Conservation (phyloP, 139 green algal species). For the Dunaliella primolecta region DNA sequence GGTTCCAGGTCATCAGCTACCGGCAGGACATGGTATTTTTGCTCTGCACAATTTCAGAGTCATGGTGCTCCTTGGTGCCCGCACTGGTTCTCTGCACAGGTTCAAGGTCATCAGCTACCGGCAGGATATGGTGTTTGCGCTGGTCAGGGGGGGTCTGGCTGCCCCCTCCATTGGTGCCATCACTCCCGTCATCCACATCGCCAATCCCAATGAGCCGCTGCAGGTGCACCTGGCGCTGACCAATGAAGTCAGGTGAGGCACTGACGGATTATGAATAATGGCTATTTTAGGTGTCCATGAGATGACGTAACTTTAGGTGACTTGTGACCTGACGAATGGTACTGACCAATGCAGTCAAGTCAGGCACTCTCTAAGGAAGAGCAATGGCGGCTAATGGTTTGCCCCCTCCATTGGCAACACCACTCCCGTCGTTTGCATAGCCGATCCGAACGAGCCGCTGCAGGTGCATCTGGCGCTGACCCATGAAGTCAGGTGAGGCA, state of each 20-base stretch:
- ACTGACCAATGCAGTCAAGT: no score
- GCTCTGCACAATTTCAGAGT: constrained; percentile 11
- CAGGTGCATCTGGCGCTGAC: background rate
- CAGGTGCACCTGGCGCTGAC: background rate
- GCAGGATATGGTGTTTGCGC: constrained; percentile 38
- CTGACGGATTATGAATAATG: no score
- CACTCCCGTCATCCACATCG: background rate
- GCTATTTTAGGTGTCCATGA: no score
- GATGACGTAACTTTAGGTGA: no score
- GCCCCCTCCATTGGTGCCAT: background rate
- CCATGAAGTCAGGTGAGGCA: background rate
- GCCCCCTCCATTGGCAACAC: background rate
- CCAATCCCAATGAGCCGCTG: background rate
- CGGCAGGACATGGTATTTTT: constrained; percentile 40
- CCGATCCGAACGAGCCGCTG: background rate
- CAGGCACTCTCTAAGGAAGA: no score
- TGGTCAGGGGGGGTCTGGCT: constrained; percentile 10
- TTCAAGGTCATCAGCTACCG: constrained; percentile 68
- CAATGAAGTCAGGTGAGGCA: background rate
- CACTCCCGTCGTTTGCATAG: background rate
- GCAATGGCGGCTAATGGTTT: no score
- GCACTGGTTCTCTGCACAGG: constrained; percentile 27
- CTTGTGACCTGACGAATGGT: no score
- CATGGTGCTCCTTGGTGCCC: no score
- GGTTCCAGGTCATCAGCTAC: constrained; percentile 66